phyloP scores from a whole-genome alignment of 2,329 filamentous ascomycete genomes.

The Trichoderma koningiopsis region DNA sequence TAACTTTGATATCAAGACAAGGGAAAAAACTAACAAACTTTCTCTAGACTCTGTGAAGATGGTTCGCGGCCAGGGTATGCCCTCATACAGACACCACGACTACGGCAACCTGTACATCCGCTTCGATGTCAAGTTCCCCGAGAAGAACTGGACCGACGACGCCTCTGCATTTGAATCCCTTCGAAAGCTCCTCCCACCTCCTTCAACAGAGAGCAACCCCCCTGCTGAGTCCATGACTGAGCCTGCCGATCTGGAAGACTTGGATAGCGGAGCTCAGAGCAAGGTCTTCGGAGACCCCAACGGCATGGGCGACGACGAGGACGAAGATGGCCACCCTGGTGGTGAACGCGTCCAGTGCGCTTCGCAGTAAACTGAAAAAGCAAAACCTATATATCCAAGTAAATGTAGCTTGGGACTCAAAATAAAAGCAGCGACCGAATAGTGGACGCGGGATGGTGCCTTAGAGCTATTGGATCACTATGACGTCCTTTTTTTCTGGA shows the following conservation, averaged over 20 bases:
- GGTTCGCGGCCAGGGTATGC: conserved; percentile 96
- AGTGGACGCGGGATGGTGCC: background rate
- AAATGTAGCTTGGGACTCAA: background rate
- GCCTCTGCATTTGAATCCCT: conserved; percentile 75
- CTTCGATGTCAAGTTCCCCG: conserved; percentile 96
- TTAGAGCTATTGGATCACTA: background rate
- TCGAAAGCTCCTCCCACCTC: conserved; percentile 80
- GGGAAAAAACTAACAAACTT: conserved; percentile 24
- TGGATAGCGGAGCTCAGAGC: conserved; percentile 67
- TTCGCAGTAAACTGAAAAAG: conserved; percentile 66
- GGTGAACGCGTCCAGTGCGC: conserved; percentile 84
- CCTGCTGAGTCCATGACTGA: conserved; percentile 89
- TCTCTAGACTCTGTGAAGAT: conserved; percentile 81
- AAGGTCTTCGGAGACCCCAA: conserved; percentile 67
- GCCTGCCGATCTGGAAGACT: conserved; percentile 81
- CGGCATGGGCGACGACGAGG: conserved; percentile 69
- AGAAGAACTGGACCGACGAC: conserved; percentile 68
- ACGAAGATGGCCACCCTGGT: conserved; percentile 73
- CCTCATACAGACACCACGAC: conserved; percentile 92
- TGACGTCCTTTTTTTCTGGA: conserved; percentile 10
- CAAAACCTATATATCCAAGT: background rate
- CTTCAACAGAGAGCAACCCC: conserved; percentile 62
- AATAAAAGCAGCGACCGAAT: background rate
- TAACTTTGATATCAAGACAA: background rate
- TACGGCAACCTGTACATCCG: conserved; percentile 95